phyloP scores from a whole-genome alignment of 371 early-diverging fungal species.

The Actinomortierella ambigua region DNA sequence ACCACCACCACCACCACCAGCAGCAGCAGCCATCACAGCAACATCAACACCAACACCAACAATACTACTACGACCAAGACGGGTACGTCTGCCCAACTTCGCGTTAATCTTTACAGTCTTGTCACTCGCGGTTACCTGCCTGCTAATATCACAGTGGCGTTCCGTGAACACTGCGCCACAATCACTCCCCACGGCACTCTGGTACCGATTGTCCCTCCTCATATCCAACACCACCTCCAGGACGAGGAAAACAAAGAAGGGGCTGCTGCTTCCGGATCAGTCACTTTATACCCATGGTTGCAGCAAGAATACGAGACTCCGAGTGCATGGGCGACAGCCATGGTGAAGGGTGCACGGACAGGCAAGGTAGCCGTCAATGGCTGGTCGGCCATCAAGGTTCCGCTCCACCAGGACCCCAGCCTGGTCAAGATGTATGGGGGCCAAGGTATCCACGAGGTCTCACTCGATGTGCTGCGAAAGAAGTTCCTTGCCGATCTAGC shows the following conservation, averaged over 20 bases:
- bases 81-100: constrained; percentile 17
- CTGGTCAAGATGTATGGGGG: constrained; percentile 22
- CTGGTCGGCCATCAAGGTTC: constrained; percentile 59
- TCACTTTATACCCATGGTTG: constrained; percentile 41
- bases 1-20: too few relatives aligned
- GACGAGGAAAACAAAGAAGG: constrained; percentile 17
- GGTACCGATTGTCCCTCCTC: constrained; percentile 30
- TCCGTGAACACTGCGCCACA: constrained; percentile 49
- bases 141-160: constrained; percentile 24
- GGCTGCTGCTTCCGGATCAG: constrained; percentile 5
- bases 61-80: too few relatives aligned
- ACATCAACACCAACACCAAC: too few relatives aligned
- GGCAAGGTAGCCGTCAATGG: constrained; percentile 59
- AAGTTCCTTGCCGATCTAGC: constrained; percentile 36
- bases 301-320: constrained; percentile 57
- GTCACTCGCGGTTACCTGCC: constrained; percentile 40
- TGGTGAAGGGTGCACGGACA: constrained; percentile 49
- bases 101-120: constrained; percentile 33
- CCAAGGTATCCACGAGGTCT: constrained; percentile 36
- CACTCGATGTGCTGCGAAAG: constrained; percentile 51
- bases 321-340: constrained; percentile 61
- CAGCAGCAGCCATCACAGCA: too few relatives aligned
- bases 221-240: constrained; percentile 19
- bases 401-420: constrained; percentile 29
- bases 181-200: constrained; percentile 51